phyloP scores from a whole-genome alignment of 2,329 filamentous ascomycete species.

The Alternaria triticimaculans region DNA sequence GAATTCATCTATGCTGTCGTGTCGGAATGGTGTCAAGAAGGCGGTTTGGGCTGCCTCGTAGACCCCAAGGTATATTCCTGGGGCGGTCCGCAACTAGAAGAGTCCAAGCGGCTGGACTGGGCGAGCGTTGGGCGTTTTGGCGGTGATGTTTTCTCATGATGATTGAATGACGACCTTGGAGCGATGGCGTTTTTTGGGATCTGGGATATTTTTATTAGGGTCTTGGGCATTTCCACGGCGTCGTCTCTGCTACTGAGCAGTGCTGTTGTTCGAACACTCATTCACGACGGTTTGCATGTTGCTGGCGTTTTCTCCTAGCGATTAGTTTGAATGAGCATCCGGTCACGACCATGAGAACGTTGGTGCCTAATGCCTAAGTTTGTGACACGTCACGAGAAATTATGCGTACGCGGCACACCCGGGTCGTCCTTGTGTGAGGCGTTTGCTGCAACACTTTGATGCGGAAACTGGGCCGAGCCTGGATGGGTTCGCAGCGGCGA shows the following conservation, averaged over 20 bases:
- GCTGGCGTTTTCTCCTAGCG: conserved; percentile 15
- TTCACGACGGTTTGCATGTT: conserved; percentile 32
- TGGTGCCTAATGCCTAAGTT: conserved; percentile 21
- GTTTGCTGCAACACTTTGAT: conserved; percentile 2
- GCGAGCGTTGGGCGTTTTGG: conserved; percentile 58
- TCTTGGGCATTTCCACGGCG: conserved; percentile 42
- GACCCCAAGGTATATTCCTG: conserved; percentile 50
- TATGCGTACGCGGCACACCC: conserved; percentile 12
- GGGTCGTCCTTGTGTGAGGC: conserved; percentile 1
- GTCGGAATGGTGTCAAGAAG: conserved; percentile 73
- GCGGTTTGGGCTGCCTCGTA: conserved; percentile 66
- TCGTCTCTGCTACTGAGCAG: conserved; percentile 22
- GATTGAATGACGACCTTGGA: conserved; percentile 24
- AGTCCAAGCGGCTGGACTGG: conserved; percentile 55
- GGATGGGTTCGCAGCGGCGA: not conserved
- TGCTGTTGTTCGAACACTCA: conserved; percentile 31
- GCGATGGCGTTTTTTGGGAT: conserved; percentile 42
- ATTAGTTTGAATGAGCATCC: conserved; percentile 25
- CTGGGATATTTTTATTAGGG: conserved; percentile 33
- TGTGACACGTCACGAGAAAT: conserved; percentile 29
- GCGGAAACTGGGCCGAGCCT: conserved; percentile 4
- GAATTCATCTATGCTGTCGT: conserved; percentile 73
- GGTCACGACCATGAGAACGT: conserved; percentile 8
- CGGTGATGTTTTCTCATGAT: conserved; percentile 51
- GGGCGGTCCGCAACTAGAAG: conserved; percentile 53